phyloP scores from a whole-genome alignment of 441 rosid genomes.

The Gossypium lobatum region DNA sequence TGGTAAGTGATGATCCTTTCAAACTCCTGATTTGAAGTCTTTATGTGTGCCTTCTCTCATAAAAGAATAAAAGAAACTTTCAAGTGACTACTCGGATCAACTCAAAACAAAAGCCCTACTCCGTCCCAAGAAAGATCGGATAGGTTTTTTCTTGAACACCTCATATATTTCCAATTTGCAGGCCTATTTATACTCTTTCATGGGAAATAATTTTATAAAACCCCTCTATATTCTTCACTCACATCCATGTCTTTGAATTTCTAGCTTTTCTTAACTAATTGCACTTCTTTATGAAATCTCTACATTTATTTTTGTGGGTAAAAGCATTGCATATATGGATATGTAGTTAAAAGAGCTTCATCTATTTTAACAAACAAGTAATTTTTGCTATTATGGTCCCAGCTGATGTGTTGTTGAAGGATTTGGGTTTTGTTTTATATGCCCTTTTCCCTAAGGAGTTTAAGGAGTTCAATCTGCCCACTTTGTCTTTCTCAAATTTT shows the following conservation, averaged over 20 bases:
- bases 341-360: too few relatives aligned
- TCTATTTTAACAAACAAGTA: too few relatives aligned
- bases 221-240: slow-evolving; percentile 18
- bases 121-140: neutral
- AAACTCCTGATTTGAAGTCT: too few relatives aligned
- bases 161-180: neutral
- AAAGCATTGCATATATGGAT: too few relatives aligned
- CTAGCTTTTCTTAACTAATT: slow-evolving; percentile 5
- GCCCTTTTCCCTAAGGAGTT: neutral
- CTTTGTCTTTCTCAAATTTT: neutral
- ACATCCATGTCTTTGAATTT: slow-evolving; percentile 4
- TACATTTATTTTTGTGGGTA: too few relatives aligned
- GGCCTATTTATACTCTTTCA: neutral
- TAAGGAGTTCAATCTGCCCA: neutral
- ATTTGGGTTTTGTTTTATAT: neutral
- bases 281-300: neutral
- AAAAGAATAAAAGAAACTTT: slow-evolving; percentile 19
- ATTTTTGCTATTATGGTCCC: neutral
- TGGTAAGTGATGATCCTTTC: too few relatives aligned
- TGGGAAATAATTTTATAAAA: neutral
- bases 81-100: slow-evolving; percentile 5
- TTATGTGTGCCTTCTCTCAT: slow-evolving; percentile 3
- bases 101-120: slow-evolving; percentile 10
- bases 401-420: neutral
- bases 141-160: neutral